Evolutionary conservation across 495 filamentous ascomycete species (phyloP), one percentile per base, ranked within the genome.

Genomic region (Chaetomium fimeti): DNA sequence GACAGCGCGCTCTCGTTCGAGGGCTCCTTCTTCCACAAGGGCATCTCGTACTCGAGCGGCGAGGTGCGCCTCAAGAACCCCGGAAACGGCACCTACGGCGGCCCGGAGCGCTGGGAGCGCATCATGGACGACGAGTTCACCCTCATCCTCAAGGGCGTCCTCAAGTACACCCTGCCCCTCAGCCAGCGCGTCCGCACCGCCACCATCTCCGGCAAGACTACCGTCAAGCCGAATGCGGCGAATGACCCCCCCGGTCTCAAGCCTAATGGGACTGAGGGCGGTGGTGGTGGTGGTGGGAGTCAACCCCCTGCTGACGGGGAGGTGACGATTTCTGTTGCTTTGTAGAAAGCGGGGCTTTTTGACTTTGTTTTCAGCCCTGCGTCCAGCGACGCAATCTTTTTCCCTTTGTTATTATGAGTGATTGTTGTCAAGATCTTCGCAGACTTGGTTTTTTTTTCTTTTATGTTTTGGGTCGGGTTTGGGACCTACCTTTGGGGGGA

Each of bases 91-190:
- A 98, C 95, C 0, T 85, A 88, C 58, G 89, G 91, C 27, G 94
- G 94, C 20, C 89, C 86, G 0, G 91, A 91, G 73, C 85, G 93
- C 59, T 98, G 94, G 94, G 92, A 97, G 74, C 83, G 85, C 51
- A 92, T 98, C 29, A 77, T 98, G 29, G 82, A 93, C 69, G 88
- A 97, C 76, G 89, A 92, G 38, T 98, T 98, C 66, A 90, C 95
- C 62, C 79, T 98, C 58, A 91, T 97, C 63, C 86, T 98, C 32
- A 86, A 92, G 57, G 94, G 94, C 43, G 88, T 93, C 8, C 76
- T 98, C 69, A 91, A 90, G 73, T 98, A 98, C 71, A 87, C 89
- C 32, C 80, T 97, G 22, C 94, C 94, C 13, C 80, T 98, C 58
- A 93, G 84, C 69, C 87, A 87, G 40, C 84, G 84, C 45, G 79